phyloP scores from a whole-genome alignment of 805 yeast genomes.

The Metschnikowia reukaufii region DNA sequence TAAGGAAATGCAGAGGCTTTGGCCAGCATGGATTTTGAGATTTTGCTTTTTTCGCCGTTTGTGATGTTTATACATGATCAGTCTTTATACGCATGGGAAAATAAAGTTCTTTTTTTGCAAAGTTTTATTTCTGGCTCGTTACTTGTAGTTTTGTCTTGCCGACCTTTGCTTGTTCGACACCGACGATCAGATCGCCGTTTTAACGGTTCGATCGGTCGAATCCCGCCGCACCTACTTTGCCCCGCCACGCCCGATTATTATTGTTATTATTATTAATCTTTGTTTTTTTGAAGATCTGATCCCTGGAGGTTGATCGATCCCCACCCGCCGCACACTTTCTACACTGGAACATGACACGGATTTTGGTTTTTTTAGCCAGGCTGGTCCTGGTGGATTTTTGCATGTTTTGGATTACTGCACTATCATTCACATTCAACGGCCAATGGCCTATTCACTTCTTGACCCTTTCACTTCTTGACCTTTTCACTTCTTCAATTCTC shows the following conservation, averaged over 20 bases:
- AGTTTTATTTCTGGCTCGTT: slow-evolving; percentile 16
- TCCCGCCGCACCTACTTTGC: slow-evolving; percentile 10
- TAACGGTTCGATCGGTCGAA: slow-evolving; percentile 17
- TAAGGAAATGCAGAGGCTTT: slow-evolving; percentile 28
- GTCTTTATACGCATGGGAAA: slow-evolving; percentile 16
- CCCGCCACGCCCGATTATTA: neutral
- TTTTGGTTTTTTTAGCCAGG: neutral
- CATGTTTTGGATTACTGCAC: no score
- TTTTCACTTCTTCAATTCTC: neutral
- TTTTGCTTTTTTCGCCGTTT: neutral
- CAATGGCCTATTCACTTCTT: no score
- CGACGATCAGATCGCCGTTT: slow-evolving; percentile 17
- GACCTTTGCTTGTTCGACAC: slow-evolving; percentile 14
- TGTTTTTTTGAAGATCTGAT: slow-evolving; percentile 3
- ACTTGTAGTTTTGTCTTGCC: slow-evolving; percentile 14
- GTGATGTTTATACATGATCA: slow-evolving; percentile 1
- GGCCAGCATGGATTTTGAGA: no score
- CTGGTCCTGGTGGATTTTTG: neutral
- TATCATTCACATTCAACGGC: no score
- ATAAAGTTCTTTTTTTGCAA: slow-evolving; percentile 7
- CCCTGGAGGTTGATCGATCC: slow-evolving; percentile 12
- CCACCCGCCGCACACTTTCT: no score
- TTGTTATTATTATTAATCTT: no score
- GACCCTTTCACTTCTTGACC: no score
- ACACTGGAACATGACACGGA: no score